phyloP scores from a whole-genome alignment of 768 basidiomycete genomes.

The Termitomyces bulborhizus region DNA sequence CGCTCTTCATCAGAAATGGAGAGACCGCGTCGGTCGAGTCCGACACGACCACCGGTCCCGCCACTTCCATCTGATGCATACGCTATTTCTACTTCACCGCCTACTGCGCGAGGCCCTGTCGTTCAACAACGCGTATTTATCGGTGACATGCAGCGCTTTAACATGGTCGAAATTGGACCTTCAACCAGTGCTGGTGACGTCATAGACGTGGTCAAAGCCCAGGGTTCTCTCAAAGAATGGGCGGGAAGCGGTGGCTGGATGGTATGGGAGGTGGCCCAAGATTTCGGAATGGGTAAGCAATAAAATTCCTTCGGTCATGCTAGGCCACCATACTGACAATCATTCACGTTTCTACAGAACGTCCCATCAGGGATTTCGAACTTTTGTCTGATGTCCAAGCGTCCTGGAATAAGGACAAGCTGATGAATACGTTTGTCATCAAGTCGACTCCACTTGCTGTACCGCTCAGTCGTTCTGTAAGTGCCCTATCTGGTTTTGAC shows the following conservation, averaged over 20 bases:
- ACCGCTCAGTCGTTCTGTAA: slow-evolving; percentile 53
- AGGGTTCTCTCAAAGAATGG: slow-evolving; percentile 61
- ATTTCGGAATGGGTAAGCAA: slow-evolving; percentile 84
- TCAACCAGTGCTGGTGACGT: slow-evolving; percentile 71
- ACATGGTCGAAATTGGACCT: slow-evolving; percentile 64
- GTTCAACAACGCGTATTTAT: slow-evolving; percentile 74
- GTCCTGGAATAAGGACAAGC: slow-evolving; percentile 85
- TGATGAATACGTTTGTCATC: slow-evolving; percentile 74
- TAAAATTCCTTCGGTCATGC: background rate
- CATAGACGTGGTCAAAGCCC: slow-evolving; percentile 53
- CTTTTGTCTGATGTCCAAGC: slow-evolving; percentile 70
- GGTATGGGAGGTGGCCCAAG: slow-evolving; percentile 84
- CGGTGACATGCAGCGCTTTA: slow-evolving; percentile 68
- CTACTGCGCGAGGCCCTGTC: slow-evolving; percentile 20
- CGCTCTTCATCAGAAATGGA: slow-evolving; percentile 20
- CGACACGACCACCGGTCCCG: slow-evolving; percentile 29
- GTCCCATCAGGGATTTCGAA: slow-evolving; percentile 86
- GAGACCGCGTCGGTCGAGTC: slow-evolving; percentile 16
- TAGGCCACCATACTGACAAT: slow-evolving; percentile 7
- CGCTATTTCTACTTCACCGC: slow-evolving; percentile 23
- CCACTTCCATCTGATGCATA: slow-evolving; percentile 30
- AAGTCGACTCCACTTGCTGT: slow-evolving; percentile 64
- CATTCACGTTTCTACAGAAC: slow-evolving; percentile 46
- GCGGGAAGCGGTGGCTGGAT: slow-evolving; percentile 72
- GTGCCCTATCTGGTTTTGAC: slow-evolving; percentile 16